Evolutionary conservation across 2,329 filamentous ascomycete species (phyloP).

Genomic region (Diaporthe caulivora): DNA sequence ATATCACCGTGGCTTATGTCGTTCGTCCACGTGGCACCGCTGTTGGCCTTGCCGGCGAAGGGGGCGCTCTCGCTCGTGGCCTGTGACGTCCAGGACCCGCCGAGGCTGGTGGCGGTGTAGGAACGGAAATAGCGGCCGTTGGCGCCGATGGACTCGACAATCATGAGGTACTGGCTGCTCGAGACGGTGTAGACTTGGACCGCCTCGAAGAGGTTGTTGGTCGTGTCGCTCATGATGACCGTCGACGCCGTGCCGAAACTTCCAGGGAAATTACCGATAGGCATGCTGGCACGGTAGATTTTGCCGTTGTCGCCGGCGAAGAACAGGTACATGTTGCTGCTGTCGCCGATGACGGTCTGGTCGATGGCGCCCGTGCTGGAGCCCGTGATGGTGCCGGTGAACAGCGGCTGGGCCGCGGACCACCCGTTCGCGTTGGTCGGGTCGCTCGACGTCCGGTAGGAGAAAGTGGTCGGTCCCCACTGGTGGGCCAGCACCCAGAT

Average conservation of each 20-base stretch:
- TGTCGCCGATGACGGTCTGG: slow-evolving; percentile 73
- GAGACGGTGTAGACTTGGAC: slow-evolving; percentile 74
- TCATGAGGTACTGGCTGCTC: slow-evolving; percentile 72
- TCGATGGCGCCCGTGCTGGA: slow-evolving; percentile 70
- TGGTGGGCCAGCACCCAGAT: slow-evolving; percentile 76
- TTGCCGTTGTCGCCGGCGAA: slow-evolving; percentile 76
- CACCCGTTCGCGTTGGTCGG: slow-evolving; percentile 70
- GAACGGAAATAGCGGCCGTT: slow-evolving; percentile 75
- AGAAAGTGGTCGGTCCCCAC: slow-evolving; percentile 71
- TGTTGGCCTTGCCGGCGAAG: slow-evolving; percentile 77
- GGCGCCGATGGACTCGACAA: slow-evolving; percentile 72
- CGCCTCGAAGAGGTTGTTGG: slow-evolving; percentile 73
- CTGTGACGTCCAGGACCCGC: slow-evolving; percentile 70
- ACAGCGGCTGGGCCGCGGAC: slow-evolving; percentile 66
- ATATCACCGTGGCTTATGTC: slow-evolving; percentile 77
- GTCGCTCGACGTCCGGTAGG: slow-evolving; percentile 70
- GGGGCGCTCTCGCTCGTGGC: slow-evolving; percentile 67
- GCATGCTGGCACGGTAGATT: slow-evolving; percentile 74
- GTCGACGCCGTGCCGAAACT: slow-evolving; percentile 66
- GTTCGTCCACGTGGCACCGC: slow-evolving; percentile 73
- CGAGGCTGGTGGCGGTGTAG: slow-evolving; percentile 70
- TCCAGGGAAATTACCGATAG: slow-evolving; percentile 71
- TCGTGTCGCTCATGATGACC: slow-evolving; percentile 64
- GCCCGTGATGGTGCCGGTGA: slow-evolving; percentile 64
- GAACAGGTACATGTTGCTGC: slow-evolving; percentile 74